Conservation (phyloP, 139 green algal genomes). For the Penium margaritaceum region DNA sequence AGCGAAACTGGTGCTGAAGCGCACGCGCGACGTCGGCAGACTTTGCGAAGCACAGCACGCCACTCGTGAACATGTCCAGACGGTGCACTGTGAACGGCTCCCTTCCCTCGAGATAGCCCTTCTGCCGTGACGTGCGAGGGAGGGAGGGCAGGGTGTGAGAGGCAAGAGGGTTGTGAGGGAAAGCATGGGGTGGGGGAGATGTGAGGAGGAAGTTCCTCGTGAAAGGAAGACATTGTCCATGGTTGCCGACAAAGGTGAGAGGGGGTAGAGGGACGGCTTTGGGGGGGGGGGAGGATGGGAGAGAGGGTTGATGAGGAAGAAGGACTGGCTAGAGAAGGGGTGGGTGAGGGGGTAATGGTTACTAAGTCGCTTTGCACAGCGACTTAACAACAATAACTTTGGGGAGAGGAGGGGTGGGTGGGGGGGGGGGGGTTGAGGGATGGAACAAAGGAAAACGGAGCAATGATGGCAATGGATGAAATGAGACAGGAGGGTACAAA, state of each 20-base stretch:
- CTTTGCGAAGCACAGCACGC: slow-evolving; percentile 35
- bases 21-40: neutral
- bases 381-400: no score
- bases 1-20: neutral
- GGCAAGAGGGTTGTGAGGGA: neutral
- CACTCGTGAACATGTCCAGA: slow-evolving; percentile 37
- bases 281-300: neutral
- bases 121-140: neutral
- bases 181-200: neutral
- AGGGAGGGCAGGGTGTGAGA: neutral
- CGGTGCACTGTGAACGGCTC: slow-evolving; percentile 33
- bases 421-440: no score
- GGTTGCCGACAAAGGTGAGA: neutral
- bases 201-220: neutral
- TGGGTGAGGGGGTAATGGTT: no score
- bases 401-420: no score
- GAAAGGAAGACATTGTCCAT: neutral
- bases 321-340: no score
- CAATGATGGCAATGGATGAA: no score
- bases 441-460: no score
- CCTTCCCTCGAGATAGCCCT: slow-evolving; percentile 19
- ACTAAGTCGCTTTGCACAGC: no score
- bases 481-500: no score
- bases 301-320: no score
- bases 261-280: neutral